Evolutionary conservation across 176 grass and related monocot species (phyloP).

Genomic region (Eremochloa ophiuroides): DNA sequence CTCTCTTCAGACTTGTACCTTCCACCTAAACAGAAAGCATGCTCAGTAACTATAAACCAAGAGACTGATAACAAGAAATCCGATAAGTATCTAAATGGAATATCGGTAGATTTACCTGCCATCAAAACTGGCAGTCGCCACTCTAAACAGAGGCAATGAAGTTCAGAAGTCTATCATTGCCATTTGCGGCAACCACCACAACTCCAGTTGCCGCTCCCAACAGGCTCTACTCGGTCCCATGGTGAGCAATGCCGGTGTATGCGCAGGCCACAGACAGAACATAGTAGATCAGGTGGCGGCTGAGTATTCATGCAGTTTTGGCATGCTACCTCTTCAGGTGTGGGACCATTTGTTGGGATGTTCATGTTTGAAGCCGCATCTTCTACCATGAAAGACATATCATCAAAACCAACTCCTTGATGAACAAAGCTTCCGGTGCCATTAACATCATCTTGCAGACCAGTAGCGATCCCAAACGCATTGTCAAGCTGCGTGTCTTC

Average conservation of each 20-base stretch:
- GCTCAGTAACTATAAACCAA: not conserved
- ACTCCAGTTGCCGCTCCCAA: conserved; percentile 36
- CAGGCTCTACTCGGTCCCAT: conserved; percentile 40
- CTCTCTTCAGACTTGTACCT: not conserved
- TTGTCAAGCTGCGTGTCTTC: conserved; percentile 50
- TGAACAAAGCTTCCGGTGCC: conserved; percentile 26
- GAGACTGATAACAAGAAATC: not conserved
- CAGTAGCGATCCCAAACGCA: conserved; percentile 33
- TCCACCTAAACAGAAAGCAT: conserved; percentile 18
- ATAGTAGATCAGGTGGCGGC: conserved; percentile 43
- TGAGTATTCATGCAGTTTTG: conserved; percentile 42
- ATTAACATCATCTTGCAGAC: conserved; percentile 26
- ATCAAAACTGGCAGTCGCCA: not conserved
- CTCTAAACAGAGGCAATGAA: conserved; percentile 6
- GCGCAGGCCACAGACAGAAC: conserved; percentile 42
- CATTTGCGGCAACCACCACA: conserved; percentile 57
- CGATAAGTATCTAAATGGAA: not conserved
- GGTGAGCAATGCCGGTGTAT: conserved; percentile 64
- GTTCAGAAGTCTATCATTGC: conserved; percentile 24
- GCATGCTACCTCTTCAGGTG: conserved; percentile 29
- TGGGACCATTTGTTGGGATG: conserved; percentile 7
- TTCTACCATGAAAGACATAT: conserved; percentile 23
- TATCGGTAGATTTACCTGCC: conserved; percentile 22
- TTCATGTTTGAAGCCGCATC: conserved; percentile 28
- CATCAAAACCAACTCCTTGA: conserved; percentile 32